Evolutionary conservation across 495 filamentous ascomycete species (phyloP), one percentile per base, ranked within the genome.

Genomic region (Cercophora newfieldiana): DNA sequence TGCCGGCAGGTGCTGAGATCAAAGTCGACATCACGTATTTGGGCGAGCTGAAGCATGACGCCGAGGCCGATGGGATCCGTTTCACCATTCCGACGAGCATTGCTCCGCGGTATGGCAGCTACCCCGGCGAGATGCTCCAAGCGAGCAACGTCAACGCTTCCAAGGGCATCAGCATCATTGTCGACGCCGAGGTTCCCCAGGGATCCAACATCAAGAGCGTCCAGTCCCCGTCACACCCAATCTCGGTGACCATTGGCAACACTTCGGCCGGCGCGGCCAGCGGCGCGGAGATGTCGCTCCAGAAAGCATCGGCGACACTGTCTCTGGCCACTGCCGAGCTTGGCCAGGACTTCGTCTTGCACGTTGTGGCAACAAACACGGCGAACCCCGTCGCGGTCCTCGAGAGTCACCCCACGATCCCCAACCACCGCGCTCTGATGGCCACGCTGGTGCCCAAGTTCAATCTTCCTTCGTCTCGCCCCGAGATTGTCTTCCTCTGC

Each of bases 401-500:
- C 0, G 90, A 91, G 70, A 81, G 78, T 0, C 87, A 91, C 67
- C 80, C 87, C 1, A 83, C 76, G 0, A 79, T 90, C 26, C 78
- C 83, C 0, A 74, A 82, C 44, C 89, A 92, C 47, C 80, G 82
- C 7, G 89, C 89, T 0, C 62, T 91, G 60, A 89, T 91, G 86
- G 80, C 82, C 3, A 90, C 87, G 0, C 75, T 92, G 0, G 88
- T 91, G 1, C 89, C 89, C 1, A 86, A 85, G 61, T 90, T 90
- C 74, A 74, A 78, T 7, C 79, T 90, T 0, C 84, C 82, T 0
- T 73, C 76, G 0, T 69, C 77, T 0, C 75, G 75, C 29, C 84
- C 87, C 0, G 90, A 93, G 68, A 80, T 92, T 22, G 84, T 92
- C 31, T 91, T 93, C 59, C 72, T 93, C 7, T 85, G 85, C 59